Evolutionary conservation across 768 basidiomycete species (phyloP), one percentile per base, ranked within the genome.

Genomic region (Serendipita sp.): DNA sequence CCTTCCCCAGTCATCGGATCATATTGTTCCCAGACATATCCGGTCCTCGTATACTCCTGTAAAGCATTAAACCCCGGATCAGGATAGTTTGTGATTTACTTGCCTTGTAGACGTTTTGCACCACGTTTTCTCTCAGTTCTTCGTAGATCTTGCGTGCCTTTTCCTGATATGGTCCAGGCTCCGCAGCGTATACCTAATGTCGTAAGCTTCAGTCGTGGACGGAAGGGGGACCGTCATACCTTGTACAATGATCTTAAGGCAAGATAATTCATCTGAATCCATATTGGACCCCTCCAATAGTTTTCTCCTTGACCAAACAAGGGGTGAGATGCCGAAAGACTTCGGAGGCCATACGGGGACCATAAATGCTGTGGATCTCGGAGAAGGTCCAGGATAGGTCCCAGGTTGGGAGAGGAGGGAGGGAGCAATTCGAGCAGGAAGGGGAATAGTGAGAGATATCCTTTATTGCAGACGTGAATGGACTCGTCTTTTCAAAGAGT

Each of bases 11-110:
- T 88, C 2, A 77, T 71, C 0, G 91, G 76, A 71, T 97, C 86
- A 71, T 97, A 98, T 72, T 97, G 95, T 73, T 98, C 94, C 94
- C 94, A 98, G 16, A 91, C 90, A 70, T 91, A 95, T 2, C 92
- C 93, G 2, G 93, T 96, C 30, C 88, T 81, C 69, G 90, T 78
- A 71, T 91, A 96, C 74, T 96, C 91, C 90, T 93, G 67, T 14
- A 58, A 3, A 14, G 13, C 26, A 48, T 42, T 3, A 62, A 22
- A 51, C 42, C 13, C 3, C 11, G 13, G 9, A 20, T 24, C 58
- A 61, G 17, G 51, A 42, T 56, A 28, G 44, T 13, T 24, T 9
- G n/a, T 11, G 20, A 34, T 41, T 42, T 26, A 65, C 73, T 22
- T 65, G 79, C 84, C 74, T 81, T 81, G 75, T 74, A 82, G 22